Percentiles rank a stretch among this genome's conserved stretches.
Conservation (phyloP, 2,329 filamentous ascomycete genomes). For the Aspergillus chevalieri region DNA sequence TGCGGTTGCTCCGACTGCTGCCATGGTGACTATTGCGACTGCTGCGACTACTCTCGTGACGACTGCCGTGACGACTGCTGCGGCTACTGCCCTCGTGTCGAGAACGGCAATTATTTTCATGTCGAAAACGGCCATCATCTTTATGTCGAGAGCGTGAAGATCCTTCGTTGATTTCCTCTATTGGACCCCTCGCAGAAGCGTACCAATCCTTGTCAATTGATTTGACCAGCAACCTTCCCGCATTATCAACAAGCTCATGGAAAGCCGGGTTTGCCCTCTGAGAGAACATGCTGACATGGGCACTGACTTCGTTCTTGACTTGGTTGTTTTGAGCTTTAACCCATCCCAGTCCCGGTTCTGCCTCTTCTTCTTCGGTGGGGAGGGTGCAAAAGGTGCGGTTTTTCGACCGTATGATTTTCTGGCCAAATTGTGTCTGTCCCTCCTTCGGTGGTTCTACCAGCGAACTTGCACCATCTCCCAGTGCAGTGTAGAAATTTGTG, state of each 20-base stretch:
- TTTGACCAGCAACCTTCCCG: slow-evolving; percentile 31
- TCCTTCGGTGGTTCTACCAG: slow-evolving; percentile 19
- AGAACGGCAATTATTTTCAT: no score
- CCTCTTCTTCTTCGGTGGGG: slow-evolving; percentile 49
- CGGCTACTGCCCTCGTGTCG: no score
- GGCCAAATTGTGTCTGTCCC: slow-evolving; percentile 25
- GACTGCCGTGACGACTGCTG: no score
- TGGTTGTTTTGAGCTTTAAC: slow-evolving; percentile 69
- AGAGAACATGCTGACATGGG: slow-evolving; percentile 59
- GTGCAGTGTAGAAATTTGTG: slow-evolving; percentile 77
- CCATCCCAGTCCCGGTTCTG: slow-evolving; percentile 52
- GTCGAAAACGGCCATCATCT: no score
- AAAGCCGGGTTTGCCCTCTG: slow-evolving; percentile 42
- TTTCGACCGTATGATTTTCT: slow-evolving; percentile 40
- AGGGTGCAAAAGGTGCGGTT: slow-evolving; percentile 86
- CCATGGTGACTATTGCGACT: no score
- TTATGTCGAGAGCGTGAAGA: not conserved
- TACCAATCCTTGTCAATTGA: slow-evolving; percentile 40
- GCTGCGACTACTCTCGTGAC: no score
- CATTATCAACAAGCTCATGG: slow-evolving; percentile 31
- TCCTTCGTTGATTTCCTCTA: slow-evolving; percentile 14
- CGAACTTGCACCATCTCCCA: slow-evolving; percentile 61
- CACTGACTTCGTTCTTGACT: slow-evolving; percentile 69
- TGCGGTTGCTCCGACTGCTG: no score
- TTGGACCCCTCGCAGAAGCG: slow-evolving; percentile 19